Base-by-base conservation (phyloP, 2,329 filamentous ascomycete genomes). In the Beauveria bassiana region DNA sequence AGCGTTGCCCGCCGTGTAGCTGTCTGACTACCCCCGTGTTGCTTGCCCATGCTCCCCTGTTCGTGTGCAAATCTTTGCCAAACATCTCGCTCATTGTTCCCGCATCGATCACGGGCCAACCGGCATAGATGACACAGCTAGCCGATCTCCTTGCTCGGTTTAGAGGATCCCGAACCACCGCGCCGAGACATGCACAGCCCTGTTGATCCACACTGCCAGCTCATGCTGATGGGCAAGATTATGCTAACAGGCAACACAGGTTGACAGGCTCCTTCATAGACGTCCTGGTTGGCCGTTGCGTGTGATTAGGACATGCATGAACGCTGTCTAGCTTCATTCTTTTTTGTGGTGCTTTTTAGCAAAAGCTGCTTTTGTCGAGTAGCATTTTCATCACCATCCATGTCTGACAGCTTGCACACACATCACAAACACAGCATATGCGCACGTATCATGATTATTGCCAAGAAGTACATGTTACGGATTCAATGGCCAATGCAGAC, bases 191-290 rank as follows among this genome's bases (percentile, higher is more conserved):
- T 22, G 54, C 54, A 55, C 52, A 43, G 40, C 52, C n/a, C 24
- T 34, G 38, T 18, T 43, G 47, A 50, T 59, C 57, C 57, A 59
- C 57, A 59, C 57, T 31, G 47, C 38, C 45, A 28, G 46, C 55
- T 40, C 31, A 40, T 38, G n/a, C 31, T 22, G 43, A 24, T 20
- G 22, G 10, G 43, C 20, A 6, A 34, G 18, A n/a, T 20, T 18
- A 8, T 56, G 18, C 42, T 43, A 42, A 40, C 26, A 31, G 34
- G 34, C 51, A 22, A 22, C n/a, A n/a, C n/a, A n/a, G n/a, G n/a
- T n/a, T n/a, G n/a, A 40, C 26, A 31, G 34, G 34, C 51, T 26
- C n/a, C 16, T 43, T 38, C 18, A n/a, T 34, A 31, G 8, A 28
- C 18, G 40, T 18, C 40, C 18, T 18, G 40, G 40, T 43, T 43